Evolutionary conservation across 1,284 basidiomycete genomes (phyloP).

Genomic region (Pseudozyma thailandica): DNA sequence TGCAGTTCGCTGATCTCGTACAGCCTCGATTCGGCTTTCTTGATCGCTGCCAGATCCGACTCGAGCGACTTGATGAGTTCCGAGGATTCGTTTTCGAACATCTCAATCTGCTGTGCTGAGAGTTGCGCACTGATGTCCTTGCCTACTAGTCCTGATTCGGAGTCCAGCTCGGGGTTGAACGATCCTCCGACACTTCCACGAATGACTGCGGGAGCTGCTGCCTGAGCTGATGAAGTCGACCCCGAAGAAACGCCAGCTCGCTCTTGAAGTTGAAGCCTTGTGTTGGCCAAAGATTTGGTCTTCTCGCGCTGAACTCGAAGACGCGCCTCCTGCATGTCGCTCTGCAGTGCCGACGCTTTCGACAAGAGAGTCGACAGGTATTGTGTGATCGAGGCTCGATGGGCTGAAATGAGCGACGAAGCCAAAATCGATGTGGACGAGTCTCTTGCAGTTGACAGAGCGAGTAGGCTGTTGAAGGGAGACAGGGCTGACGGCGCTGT

Average conservation of each 20-base stretch:
- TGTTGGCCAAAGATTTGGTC: conserved; percentile 42
- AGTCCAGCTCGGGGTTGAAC: conserved; percentile 35
- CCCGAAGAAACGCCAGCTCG: conserved; percentile 7
- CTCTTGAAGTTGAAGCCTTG: conserved; percentile 20
- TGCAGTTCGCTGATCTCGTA: conserved; percentile 90
- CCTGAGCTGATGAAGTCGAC: conserved; percentile 3
- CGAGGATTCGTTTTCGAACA: conserved; percentile 89
- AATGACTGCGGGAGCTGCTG: conserved; percentile 28
- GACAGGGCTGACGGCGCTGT: conserved; percentile 31
- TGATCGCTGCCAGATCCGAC: conserved; percentile 83
- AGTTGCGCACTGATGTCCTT: conserved; percentile 52
- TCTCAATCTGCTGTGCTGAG: conserved; percentile 81
- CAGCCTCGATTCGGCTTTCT: conserved; percentile 85
- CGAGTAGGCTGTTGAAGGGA: conserved; percentile 25
- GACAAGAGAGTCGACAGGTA: conserved; percentile 82
- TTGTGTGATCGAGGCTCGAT: conserved; percentile 85
- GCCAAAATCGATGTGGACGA: conserved; percentile 47
- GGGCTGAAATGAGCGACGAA: conserved; percentile 75
- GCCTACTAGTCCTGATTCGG: conserved; percentile 33
- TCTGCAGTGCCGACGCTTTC: conserved; percentile 79
- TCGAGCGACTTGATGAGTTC: conserved; percentile 82
- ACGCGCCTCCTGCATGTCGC: conserved; percentile 80
- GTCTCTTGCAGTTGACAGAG: conserved; percentile 47
- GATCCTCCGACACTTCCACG: conserved; percentile 51
- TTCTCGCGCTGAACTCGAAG: conserved; percentile 53